Evolutionary conservation across 371 early-diverging fungal species (phyloP).

Genomic region (Batrachochytrium dendrobatidis): DNA sequence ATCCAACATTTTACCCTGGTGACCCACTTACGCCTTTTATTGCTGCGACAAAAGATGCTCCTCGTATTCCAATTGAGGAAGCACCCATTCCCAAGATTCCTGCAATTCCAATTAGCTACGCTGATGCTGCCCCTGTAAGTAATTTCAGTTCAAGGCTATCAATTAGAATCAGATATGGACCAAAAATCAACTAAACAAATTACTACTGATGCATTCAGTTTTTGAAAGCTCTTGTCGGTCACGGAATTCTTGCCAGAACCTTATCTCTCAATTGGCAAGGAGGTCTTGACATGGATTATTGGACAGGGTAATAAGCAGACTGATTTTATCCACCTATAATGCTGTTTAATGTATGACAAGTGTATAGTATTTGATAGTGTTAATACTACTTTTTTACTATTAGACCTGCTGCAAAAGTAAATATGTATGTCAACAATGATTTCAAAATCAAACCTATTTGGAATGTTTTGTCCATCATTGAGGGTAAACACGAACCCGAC

Average conservation of each 20-base stretch:
- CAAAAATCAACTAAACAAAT: background rate
- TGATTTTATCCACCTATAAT: background rate
- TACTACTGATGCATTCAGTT: constrained; percentile 5
- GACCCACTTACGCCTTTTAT: constrained; percentile 61
- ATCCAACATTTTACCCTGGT: constrained; percentile 37
- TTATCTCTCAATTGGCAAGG: constrained; percentile 15
- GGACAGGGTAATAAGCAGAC: constrained; percentile 13
- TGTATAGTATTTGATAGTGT: background rate
- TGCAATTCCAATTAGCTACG: constrained; percentile 58
- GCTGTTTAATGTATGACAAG: background rate
- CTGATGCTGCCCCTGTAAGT: constrained; percentile 40
- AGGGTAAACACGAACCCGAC: constrained; percentile 51
- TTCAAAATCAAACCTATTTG: constrained; percentile 52
- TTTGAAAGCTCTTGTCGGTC: constrained; percentile 12
- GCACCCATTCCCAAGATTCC: constrained; percentile 53
- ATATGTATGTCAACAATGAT: constrained; percentile 47
- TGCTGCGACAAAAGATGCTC: constrained; percentile 47
- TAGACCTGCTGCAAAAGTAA: constrained; percentile 28
- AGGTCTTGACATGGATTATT: constrained; percentile 18
- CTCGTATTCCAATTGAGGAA: constrained; percentile 43
- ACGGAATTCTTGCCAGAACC: constrained; percentile 2
- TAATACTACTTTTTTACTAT: background rate
- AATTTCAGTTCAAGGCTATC: background rate
- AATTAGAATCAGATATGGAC: background rate
- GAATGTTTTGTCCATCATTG: constrained; percentile 55